Percentiles rank a stretch among this genome's conserved stretches.
phyloP scores from a whole-genome alignment of 352 stramenopile species.

The Phytophthora ramorum region DNA sequence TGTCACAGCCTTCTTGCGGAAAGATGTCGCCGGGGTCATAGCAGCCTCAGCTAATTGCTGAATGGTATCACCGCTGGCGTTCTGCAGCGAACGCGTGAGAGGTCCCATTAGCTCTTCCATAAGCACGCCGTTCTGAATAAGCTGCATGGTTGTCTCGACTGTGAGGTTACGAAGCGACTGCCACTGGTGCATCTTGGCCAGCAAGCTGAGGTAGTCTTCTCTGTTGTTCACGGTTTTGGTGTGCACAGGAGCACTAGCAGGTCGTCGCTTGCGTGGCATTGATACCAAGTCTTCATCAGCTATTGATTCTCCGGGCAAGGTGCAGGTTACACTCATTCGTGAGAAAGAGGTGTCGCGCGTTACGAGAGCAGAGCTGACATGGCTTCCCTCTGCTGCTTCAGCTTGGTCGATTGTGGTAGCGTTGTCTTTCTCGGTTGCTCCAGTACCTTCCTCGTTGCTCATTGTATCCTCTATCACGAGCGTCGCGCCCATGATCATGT shows the following conservation, averaged over 20 bases:
- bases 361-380: conserved; percentile 12
- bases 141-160: conserved; percentile 66
- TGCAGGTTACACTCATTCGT: conserved; percentile 12
- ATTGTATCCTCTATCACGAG: conserved; percentile 69
- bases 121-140: conserved; percentile 63
- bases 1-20: conserved; percentile 34
- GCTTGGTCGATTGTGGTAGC: background rate
- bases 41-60: conserved; percentile 5
- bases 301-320: background rate
- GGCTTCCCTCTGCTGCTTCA: background rate
- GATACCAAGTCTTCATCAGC: conserved; percentile 3
- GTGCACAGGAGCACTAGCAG: conserved; percentile 26
- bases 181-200: conserved; percentile 55
- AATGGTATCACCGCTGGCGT: background rate
- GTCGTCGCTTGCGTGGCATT: conserved; percentile 13
- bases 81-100: conserved; percentile 32
- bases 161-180: conserved; percentile 64
- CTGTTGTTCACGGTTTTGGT: conserved; percentile 24
- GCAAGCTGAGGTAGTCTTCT: conserved; percentile 34
- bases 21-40: background rate
- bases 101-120: conserved; percentile 57
- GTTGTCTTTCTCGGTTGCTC: background rate
- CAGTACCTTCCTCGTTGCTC: conserved; percentile 8
- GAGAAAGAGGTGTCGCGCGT: conserved; percentile 20
- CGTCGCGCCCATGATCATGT: conserved; percentile 83